These are phyloP conservation scores for Lentinus tigrinus DNA, from an alignment of 768 basidiomycete genomes.

Conservation along the genomic window DNA sequence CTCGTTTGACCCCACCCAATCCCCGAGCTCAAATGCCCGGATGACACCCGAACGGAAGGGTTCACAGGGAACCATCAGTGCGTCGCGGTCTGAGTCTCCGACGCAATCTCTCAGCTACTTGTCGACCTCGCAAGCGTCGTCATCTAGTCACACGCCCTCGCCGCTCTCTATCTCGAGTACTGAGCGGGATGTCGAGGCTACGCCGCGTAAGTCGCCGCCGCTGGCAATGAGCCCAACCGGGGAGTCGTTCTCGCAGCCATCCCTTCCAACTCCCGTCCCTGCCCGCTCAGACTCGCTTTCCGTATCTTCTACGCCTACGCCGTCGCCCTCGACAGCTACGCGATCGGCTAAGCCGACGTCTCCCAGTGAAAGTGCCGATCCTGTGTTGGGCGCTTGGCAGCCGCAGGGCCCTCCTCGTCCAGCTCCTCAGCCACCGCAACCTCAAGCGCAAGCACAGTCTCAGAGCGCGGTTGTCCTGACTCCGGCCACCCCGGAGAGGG, in stretches of 20 bases:
- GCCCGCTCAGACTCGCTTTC: conserved; percentile 27
- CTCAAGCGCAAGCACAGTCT: not conserved
- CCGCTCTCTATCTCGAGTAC: conserved; percentile 10
- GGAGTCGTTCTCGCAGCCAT: conserved; percentile 1
- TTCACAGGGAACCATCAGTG: conserved; percentile 18
- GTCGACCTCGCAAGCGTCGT: not conserved
- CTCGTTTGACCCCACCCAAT: conserved; percentile 13
- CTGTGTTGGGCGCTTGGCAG: conserved; percentile 12
- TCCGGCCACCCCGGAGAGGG: conserved; percentile 12
- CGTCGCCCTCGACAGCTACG: conserved; percentile 16
- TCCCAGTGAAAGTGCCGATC: conserved; percentile 7
- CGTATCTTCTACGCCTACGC: conserved; percentile 31
- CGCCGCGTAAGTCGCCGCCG: conserved; percentile 3
- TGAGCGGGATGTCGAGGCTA: conserved; percentile 1
- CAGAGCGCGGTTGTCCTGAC: conserved; percentile 13
- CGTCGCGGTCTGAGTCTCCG: conserved; percentile 8
- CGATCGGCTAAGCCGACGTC: not conserved
- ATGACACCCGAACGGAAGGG: conserved; percentile 22
- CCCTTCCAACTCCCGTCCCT: conserved; percentile 1
- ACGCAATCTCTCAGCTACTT: not conserved
- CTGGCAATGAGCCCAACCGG: conserved; percentile 13
- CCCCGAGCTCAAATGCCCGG: conserved; percentile 5
- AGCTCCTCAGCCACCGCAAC: not conserved
- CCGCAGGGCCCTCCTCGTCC: conserved; percentile 2
- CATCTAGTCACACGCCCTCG: conserved; percentile 8